Conservation (phyloP, 139 green algal species). For the Astrephomene gubernaculifera region DNA sequence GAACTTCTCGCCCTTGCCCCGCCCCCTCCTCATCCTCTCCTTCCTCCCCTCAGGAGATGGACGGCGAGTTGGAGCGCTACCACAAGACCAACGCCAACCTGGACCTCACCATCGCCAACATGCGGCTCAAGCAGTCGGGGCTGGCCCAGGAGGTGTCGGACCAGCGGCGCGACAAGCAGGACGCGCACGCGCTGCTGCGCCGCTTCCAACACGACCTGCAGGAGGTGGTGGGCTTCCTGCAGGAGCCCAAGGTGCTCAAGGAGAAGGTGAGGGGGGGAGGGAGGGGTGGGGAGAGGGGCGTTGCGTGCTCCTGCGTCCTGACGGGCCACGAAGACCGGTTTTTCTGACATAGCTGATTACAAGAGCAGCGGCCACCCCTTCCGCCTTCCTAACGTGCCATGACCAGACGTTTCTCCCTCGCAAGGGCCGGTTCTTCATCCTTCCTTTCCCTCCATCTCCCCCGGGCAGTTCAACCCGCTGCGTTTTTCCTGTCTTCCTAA, state of each 20-base stretch:
- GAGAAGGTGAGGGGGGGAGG: slow-evolving; percentile 69
- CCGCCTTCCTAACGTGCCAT: too few relatives aligned
- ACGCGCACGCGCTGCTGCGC: slow-evolving; percentile 43
- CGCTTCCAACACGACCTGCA: slow-evolving; percentile 75
- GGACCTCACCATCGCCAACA: slow-evolving; percentile 83
- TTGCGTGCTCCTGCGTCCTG: too few relatives aligned
- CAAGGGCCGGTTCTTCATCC: too few relatives aligned
- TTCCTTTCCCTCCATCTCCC: too few relatives aligned
- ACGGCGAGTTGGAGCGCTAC: slow-evolving; percentile 88
- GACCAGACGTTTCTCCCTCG: too few relatives aligned
- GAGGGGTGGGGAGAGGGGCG: background rate
- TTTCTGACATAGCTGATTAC: too few relatives aligned
- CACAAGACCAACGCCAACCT: slow-evolving; percentile 87
- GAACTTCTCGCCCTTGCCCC: background rate
- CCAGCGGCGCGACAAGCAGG: slow-evolving; percentile 49
- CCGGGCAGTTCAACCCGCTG: too few relatives aligned
- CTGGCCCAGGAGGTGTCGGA: slow-evolving; percentile 68
- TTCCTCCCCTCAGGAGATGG: slow-evolving; percentile 73
- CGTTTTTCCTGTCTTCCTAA: background rate
- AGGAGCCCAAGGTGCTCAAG: slow-evolving; percentile 87
- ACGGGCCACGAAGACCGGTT: too few relatives aligned
- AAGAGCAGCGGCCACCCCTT: too few relatives aligned
- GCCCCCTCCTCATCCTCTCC: background rate
- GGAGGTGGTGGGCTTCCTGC: slow-evolving; percentile 64
- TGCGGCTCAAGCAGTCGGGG: slow-evolving; percentile 75